Percentiles rank a stretch among this genome's conserved stretches.
Conservation (phyloP, 495 filamentous ascomycete species). For the Immersiella caudata region DNA sequence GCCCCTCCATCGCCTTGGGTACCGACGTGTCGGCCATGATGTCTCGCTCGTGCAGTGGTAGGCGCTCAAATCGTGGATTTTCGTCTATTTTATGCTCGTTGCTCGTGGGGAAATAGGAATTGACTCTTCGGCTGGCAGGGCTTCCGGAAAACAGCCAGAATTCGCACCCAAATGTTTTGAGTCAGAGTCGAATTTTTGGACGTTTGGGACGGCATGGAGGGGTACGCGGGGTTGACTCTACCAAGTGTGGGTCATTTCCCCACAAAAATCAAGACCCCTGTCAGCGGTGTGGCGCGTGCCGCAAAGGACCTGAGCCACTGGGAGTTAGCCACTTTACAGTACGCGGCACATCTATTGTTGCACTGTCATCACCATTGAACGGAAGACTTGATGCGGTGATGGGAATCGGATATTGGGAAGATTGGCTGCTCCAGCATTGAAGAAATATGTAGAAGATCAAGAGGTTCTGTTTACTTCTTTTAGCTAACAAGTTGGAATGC, state of each 20-base stretch:
- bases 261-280: conserved; percentile 2
- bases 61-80: background rate
- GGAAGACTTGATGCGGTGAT: no score
- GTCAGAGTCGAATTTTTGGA: conserved; percentile 25
- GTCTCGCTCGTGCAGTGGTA: background rate
- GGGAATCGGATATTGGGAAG: no score
- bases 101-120: background rate
- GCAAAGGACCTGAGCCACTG: background rate
- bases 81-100: background rate
- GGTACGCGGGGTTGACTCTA: conserved; percentile 22
- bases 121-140: conserved; percentile 13
- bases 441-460: background rate
- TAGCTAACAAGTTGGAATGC: background rate
- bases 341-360: background rate
- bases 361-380: no score
- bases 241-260: conserved; percentile 4
- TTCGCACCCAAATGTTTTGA: conserved; percentile 20
- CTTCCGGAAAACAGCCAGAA: conserved; percentile 10
- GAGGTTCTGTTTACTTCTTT: background rate
- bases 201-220: conserved; percentile 10
- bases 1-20: conserved; percentile 41
- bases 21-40: conserved; percentile 42
- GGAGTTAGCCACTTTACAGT: background rate
- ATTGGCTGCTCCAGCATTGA: background rate
- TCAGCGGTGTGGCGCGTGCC: conserved; percentile 5